phyloP scores from a whole-genome alignment of 1,284 basidiomycete genomes.

The Marasmius tenuissimus region DNA sequence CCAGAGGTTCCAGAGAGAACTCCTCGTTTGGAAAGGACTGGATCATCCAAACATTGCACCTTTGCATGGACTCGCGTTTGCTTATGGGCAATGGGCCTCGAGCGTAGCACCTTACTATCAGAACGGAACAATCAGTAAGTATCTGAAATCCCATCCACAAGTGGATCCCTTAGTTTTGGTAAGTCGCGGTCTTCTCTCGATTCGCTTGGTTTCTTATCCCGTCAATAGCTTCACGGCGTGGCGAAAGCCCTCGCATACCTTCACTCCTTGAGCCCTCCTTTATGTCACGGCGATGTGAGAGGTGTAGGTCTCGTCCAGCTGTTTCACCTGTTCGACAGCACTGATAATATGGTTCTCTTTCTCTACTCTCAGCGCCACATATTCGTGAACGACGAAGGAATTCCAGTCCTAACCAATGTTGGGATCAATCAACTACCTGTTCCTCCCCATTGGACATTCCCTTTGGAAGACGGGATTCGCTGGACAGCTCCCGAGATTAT shows the following conservation, averaged over 20 bases:
- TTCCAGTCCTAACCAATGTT: constrained; percentile 23
- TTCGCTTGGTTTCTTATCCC: background rate
- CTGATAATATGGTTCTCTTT: background rate
- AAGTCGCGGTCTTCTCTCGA: constrained; percentile 2
- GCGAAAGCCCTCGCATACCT: constrained; percentile 23
- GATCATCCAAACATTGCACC: constrained; percentile 23
- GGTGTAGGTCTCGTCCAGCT: constrained; percentile 20
- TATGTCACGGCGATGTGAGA: constrained; percentile 24
- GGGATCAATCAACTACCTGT: constrained; percentile 22
- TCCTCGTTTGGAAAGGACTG: constrained; percentile 19
- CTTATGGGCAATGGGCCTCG: constrained; percentile 16
- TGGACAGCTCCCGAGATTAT: constrained; percentile 31
- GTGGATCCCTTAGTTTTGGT: constrained; percentile 18
- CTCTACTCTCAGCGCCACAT: constrained; percentile 23
- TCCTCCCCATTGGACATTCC: constrained; percentile 17
- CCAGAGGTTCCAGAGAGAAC: constrained; percentile 12
- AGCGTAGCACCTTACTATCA: constrained; percentile 20
- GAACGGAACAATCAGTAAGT: constrained; percentile 22
- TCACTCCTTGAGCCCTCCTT: constrained; percentile 21
- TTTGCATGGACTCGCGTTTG: constrained; percentile 19
- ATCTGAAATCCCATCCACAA: constrained; percentile 16
- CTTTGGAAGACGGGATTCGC: constrained; percentile 16
- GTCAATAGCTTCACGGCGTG: constrained; percentile 18
- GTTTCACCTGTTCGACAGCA: background rate
- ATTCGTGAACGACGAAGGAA: constrained; percentile 21